Evolutionary conservation across 495 filamentous ascomycete species (phyloP).

Genomic region (Podospora fimiseda): DNA sequence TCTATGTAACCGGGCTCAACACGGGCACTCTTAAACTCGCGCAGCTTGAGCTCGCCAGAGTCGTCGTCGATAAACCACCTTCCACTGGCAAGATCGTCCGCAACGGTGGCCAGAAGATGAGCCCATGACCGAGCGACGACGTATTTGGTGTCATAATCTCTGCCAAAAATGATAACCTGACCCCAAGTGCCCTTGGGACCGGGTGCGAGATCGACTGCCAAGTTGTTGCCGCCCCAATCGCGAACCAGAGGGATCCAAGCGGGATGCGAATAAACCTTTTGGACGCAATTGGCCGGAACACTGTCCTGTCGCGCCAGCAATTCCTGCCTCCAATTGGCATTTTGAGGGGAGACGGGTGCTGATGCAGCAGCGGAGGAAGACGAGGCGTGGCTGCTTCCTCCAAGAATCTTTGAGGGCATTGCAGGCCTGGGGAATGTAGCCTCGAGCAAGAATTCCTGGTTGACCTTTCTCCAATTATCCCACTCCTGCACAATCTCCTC

Average conservation of each 20-base stretch:
- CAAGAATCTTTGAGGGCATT: conserved; percentile 60
- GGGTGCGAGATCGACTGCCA: conserved; percentile 89
- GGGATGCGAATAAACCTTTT: conserved; percentile 90
- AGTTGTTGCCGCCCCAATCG: conserved; percentile 97
- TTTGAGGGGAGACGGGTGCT: conserved; percentile 43
- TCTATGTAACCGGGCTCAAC: conserved; percentile 94
- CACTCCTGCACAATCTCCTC: conserved; percentile 98
- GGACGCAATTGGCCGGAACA: conserved; percentile 76
- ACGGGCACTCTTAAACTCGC: conserved; percentile 78
- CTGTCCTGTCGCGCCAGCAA: conserved; percentile 80
- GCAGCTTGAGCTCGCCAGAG: conserved; percentile 79
- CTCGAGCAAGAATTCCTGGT: conserved; percentile 71
- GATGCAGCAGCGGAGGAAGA: conserved; percentile 37
- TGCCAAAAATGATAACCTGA: conserved; percentile 91
- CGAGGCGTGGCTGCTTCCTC: conserved; percentile 49
- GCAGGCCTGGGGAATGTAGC: conserved; percentile 50
- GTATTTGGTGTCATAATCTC: conserved; percentile 98
- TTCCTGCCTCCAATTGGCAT: conserved; percentile 75
- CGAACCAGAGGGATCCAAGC: conserved; percentile 94
- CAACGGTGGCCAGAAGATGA: conserved; percentile 74
- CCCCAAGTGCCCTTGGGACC: conserved; percentile 90
- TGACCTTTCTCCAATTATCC: conserved; percentile 91
- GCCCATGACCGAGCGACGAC: conserved; percentile 92
- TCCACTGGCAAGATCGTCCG: conserved; percentile 81
- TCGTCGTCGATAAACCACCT: conserved; percentile 91